Base-by-base conservation (phyloP, 306 rosid species). In the Delonix regia region DNA sequence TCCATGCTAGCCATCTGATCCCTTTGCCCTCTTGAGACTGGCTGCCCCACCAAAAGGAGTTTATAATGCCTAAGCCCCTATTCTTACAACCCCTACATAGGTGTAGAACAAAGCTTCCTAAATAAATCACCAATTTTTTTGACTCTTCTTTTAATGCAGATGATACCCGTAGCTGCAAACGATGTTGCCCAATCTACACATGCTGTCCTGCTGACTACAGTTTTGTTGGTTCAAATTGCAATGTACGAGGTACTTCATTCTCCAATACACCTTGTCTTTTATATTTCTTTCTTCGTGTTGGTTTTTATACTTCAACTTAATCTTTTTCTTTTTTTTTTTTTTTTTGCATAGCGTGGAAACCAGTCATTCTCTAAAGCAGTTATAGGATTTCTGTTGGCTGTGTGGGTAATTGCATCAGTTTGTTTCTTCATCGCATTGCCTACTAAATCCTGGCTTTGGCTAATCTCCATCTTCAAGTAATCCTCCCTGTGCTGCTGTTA, bases 161-260 rank as follows among this genome's bases (percentile, higher is more conserved):
- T 90, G 97, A 87, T 90, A 73, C 97, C 97, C 27, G 93, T 92
- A 1, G 97, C 97, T 44, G 90, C 89, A 41, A 92, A 90, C 60
- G 97, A 92, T 75, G 95, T 92, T 44, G 92, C 97, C 38, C 87
- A 90, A 75, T 90, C 97, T 27, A 67, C 48, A 41, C 92, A 92
- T 51, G 88, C 89, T 62, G 92, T 92, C 86, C 6, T 90, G 1
- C 21, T 87, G 34, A 90, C 90, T 3, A 53, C 79, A 51, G 4
- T 87, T 16, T 80, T 89, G 34, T 71, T 88, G 71, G 47, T 88
- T 34, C 97, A 92, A 75, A 82, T 87, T 75, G 87, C 79, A 48
- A 84, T 90, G 45, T 92, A 88, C 57, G 92, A 90, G 69, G 97
- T 88, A 63, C 69, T 69, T 33, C 33, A 10, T 21, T 74, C 16